A percentile compares a stretch with the other conserved stretches of the same genome.
Evolutionary conservation across 148 eudicot species (phyloP).

Genomic region (Talinum fruticosum): DNA sequence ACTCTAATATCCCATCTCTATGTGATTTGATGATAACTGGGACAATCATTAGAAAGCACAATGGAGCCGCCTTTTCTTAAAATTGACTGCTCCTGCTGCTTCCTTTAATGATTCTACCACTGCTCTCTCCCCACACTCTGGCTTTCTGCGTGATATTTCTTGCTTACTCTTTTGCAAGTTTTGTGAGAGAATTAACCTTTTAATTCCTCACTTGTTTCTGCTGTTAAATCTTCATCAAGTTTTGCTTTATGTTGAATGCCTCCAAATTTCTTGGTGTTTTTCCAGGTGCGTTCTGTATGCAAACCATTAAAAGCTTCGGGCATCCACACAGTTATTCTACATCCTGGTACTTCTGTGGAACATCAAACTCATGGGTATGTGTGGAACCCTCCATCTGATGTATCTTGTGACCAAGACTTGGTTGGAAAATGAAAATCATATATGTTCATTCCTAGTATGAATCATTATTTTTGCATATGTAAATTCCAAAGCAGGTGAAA

Average conservation of each 20-base stretch:
- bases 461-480: too few relatives aligned
- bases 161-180: background rate
- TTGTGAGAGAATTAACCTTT: background rate
- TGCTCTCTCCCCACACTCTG: background rate
- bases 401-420: too few relatives aligned
- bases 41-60: background rate
- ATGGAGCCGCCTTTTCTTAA: background rate
- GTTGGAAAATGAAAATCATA: too few relatives aligned
- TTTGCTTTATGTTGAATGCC: background rate
- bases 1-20: background rate
- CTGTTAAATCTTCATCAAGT: background rate
- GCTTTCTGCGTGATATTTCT: background rate
- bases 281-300: constrained; percentile 76
- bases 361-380: constrained; percentile 84
- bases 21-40: background rate
- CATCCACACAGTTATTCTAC: constrained; percentile 81
- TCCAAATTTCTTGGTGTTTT: constrained; percentile 10
- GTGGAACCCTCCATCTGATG: background rate
- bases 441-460: too few relatives aligned
- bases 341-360: constrained; percentile 74
- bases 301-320: constrained; percentile 74
- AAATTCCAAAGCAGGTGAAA: too few relatives aligned
- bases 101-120: background rate
- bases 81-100: background rate
- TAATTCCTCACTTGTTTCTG: background rate